Conservation (phyloP, 257 asterid species). For the Penstemon davidsonii region DNA sequence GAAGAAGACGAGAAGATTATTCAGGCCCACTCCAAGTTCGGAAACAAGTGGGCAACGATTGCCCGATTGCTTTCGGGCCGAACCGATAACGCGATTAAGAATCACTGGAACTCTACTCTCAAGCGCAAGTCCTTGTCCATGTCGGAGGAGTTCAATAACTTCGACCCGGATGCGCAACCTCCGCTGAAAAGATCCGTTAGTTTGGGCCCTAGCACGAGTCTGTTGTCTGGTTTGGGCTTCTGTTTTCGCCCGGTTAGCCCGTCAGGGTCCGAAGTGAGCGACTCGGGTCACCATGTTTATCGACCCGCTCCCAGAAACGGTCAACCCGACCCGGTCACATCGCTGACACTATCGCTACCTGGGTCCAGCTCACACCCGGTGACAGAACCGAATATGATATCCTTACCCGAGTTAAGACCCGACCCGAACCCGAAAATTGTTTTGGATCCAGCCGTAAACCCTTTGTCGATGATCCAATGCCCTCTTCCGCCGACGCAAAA, state of each 20-base stretch:
- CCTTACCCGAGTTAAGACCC: constrained; percentile 6
- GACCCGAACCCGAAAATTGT: constrained; percentile 7
- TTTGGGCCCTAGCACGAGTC: constrained; percentile 49
- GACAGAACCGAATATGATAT: background rate
- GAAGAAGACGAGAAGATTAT: constrained; percentile 70
- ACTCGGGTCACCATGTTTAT: constrained; percentile 52
- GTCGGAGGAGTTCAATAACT: constrained; percentile 62
- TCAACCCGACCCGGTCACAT: constrained; percentile 65
- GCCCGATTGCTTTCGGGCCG: constrained; percentile 73
- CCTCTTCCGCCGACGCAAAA: constrained; percentile 4
- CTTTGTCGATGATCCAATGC: constrained; percentile 2
- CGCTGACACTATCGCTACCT: constrained; percentile 57
- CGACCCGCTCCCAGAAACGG: constrained; percentile 54
- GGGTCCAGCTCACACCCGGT: constrained; percentile 39
- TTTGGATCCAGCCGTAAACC: constrained; percentile 8
- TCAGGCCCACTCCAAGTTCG: constrained; percentile 69
- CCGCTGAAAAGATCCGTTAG: constrained; percentile 72
- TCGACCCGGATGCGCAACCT: constrained; percentile 54
- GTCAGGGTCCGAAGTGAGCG: constrained; percentile 62
- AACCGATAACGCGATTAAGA: constrained; percentile 81
- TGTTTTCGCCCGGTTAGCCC: constrained; percentile 64
- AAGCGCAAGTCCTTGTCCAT: constrained; percentile 69
- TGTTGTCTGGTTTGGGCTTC: constrained; percentile 40
- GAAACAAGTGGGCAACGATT: constrained; percentile 81
- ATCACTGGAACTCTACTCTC: constrained; percentile 87